A percentile compares a stretch with the other conserved stretches of the same genome.
Evolutionary conservation across 805 yeast species (phyloP).

Genomic region (Yamadazyma tumulicola): DNA sequence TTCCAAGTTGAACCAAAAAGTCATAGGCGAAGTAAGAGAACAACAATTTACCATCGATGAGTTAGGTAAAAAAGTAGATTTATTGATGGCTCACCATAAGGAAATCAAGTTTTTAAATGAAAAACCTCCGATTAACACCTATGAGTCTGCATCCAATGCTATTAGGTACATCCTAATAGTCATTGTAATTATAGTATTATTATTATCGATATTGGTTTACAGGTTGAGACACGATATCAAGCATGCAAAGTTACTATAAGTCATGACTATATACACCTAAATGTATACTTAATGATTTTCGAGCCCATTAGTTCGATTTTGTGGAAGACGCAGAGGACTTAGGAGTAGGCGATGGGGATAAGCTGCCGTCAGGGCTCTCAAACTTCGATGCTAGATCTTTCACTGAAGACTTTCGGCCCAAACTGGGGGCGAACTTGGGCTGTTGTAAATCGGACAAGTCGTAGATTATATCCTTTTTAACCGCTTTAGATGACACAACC

Average conservation of each 20-base stretch:
- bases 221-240: constrained; percentile 60
- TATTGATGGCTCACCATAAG: constrained; percentile 38
- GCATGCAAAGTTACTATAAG: constrained; percentile 52
- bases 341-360: constrained; percentile 12
- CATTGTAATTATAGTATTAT: constrained; percentile 34
- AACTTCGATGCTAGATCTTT: constrained; percentile 29
- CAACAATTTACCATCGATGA: constrained; percentile 35
- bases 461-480: constrained; percentile 24
- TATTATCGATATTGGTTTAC: constrained; percentile 45
- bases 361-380: constrained; percentile 14
- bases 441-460: constrained; percentile 19
- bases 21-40: constrained; percentile 40
- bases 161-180: constrained; percentile 42
- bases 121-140: constrained; percentile 9
- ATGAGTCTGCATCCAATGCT: constrained; percentile 6
- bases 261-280: constrained; percentile 2
- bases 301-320: constrained; percentile 1
- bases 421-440: constrained; percentile 24
- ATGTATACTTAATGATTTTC: constrained; percentile 3
- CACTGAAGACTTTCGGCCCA: constrained; percentile 30
- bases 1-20: constrained; percentile 29
- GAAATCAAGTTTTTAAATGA: constrained; percentile 30
- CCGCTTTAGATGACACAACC: constrained; percentile 21
- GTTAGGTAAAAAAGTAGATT: constrained; percentile 35
- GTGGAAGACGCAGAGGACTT: constrained; percentile 16